Evolutionary conservation across 805 yeast species (phyloP).

Genomic region (Candida pini): DNA sequence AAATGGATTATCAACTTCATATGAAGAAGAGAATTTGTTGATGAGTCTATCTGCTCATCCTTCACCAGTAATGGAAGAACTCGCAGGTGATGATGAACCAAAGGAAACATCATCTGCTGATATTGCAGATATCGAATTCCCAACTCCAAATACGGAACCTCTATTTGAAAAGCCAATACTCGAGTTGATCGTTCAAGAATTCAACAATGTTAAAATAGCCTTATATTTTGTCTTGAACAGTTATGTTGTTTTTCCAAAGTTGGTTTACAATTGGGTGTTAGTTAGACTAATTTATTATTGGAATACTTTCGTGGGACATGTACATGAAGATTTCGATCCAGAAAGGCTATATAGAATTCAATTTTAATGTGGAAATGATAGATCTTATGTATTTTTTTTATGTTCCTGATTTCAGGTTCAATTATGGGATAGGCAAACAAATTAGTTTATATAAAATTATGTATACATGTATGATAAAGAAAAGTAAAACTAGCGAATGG

Average conservation of each 20-base stretch:
- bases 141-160: conserved; percentile 5
- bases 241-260: conserved; percentile 65
- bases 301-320: conserved; percentile 70
- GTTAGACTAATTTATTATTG: conserved; percentile 53
- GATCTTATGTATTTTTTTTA: neutral
- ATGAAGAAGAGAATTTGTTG: conserved; percentile 2
- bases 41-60: conserved; percentile 1
- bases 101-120: neutral
- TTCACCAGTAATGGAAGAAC: conserved; percentile 1
- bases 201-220: conserved; percentile 51
- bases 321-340: conserved; percentile 27
- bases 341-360: conserved; percentile 25
- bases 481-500: too few relatives aligned
- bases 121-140: conserved; percentile 20
- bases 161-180: conserved; percentile 13
- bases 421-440: too few relatives aligned
- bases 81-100: conserved; percentile 1
- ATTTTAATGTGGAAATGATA: conserved; percentile 4
- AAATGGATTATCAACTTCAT: conserved; percentile 11
- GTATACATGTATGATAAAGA: too few relatives aligned
- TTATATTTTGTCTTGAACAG: conserved; percentile 58
- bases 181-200: conserved; percentile 47
- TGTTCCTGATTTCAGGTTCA: neutral
- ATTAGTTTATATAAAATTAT: neutral
- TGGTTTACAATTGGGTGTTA: conserved; percentile 45